Evolutionary conservation across 2,329 filamentous ascomycete genomes (phyloP), one percentile per base, ranked within the genome.

Genomic region (Arthrobotrys megalospora): DNA sequence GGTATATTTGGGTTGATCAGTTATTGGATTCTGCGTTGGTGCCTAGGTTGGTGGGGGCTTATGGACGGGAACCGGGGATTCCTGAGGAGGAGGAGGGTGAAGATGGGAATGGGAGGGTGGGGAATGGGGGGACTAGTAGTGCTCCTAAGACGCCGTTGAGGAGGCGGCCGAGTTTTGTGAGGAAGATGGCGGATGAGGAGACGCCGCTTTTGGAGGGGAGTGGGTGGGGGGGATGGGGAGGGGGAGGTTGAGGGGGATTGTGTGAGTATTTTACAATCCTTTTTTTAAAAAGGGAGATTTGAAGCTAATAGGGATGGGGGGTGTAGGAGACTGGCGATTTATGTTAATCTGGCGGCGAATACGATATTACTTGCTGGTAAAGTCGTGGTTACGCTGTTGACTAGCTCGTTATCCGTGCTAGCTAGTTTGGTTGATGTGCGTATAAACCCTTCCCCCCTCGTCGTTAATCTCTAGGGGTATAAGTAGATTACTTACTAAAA

Each of bases 1-100:
- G 97, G 83, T 98, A 97, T 84, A 87, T 96, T 80, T 97, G 96
- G 84, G 97, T 97, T 81, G 95, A 97, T 85, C 90, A 91, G 65
- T 87, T 98, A 71, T 88, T 98, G 79, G 94, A 97, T 85, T 97
- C 93, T 7, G 94, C 93, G 34, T 89, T 97, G n/a, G 94, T 94
- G 1, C 94, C 97, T 83, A 91, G 95, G 82, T 87, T 98, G 52
- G 90, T 98, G 73, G 94, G 96, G 83, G 80, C 76, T 34, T 81
- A 81, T 68, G 48, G 63, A 10, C 6, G 55, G 19, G 55, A 43
- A 34, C 28, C 55, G 45, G 53, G 45, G 3, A 79, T 79, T 21
- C 62, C 43, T 2, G 69, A 79, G 63, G 72, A 76, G 12, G 55
- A 64, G 63, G 72, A 76, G 12, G 55, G 58, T 6, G 65, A 53